phyloP scores from a whole-genome alignment of 2,329 filamentous ascomycete genomes.

The Emmonsia crescens region DNA sequence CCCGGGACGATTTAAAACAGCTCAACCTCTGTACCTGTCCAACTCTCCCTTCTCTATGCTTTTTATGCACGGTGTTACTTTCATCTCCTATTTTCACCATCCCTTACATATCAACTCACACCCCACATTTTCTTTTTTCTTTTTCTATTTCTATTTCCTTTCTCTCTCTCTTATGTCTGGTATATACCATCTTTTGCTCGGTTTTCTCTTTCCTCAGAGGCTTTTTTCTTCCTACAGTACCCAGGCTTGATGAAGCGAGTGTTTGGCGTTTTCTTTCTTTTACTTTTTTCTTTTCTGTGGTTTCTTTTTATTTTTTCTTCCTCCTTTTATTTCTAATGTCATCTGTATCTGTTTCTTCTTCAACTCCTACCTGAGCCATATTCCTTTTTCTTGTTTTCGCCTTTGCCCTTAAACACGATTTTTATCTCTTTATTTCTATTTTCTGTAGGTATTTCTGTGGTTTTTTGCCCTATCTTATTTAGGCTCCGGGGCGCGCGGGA shows the following conservation, averaged over 20 bases:
- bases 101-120: neutral
- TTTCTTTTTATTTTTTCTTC: constrained; percentile 10
- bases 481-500: neutral
- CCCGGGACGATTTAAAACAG: neutral
- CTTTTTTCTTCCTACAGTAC: neutral
- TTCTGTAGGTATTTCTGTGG: neutral
- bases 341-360: neutral
- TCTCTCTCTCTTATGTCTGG: neutral
- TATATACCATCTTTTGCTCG: neutral
- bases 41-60: neutral
- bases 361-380: neutral
- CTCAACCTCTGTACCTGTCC: neutral
- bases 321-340: neutral
- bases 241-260: neutral
- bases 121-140: neutral
- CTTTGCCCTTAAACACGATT: neutral
- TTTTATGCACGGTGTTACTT: neutral
- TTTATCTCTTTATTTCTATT: neutral
- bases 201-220: neutral
- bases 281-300: neutral
- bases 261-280: neutral
- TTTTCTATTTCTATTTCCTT: neutral
- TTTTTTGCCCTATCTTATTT: neutral
- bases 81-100: neutral
- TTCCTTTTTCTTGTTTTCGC: neutral